Percentiles rank a stretch among this genome's conserved stretches.
phyloP scores from a whole-genome alignment of 2,329 filamentous ascomycete species.

The Dothistroma septosporum region DNA sequence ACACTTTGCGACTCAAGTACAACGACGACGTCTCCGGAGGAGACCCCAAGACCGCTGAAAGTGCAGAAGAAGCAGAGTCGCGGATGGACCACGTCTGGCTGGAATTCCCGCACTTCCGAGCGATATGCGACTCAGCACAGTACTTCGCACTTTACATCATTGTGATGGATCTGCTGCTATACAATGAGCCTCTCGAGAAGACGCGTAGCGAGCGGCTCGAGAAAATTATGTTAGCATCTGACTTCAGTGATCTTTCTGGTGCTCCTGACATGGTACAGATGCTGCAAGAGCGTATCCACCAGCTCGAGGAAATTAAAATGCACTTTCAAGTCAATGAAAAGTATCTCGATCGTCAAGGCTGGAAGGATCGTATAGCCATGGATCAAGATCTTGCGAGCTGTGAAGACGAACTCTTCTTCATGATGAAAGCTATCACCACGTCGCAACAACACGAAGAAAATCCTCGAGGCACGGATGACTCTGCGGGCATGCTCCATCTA shows the following conservation, averaged over 20 bases:
- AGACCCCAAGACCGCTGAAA: constrained; percentile 40
- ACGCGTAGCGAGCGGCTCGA: constrained; percentile 92
- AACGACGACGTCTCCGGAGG: constrained; percentile 83
- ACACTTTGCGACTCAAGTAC: constrained; percentile 92
- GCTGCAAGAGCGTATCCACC: constrained; percentile 85
- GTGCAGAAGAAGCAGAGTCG: constrained; percentile 50
- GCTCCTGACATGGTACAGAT: constrained; percentile 89
- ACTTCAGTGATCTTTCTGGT: constrained; percentile 94
- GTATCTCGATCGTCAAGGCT: constrained; percentile 80
- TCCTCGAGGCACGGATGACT: constrained; percentile 57
- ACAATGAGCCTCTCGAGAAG: constrained; percentile 94
- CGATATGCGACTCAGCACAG: constrained; percentile 94
- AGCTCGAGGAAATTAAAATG: constrained; percentile 92
- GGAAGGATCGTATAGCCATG: constrained; percentile 83
- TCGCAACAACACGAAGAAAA: constrained; percentile 84
- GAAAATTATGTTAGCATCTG: constrained; percentile 97
- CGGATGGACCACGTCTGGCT: constrained; percentile 97
- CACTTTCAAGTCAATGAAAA: constrained; percentile 92
- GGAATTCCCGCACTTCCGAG: constrained; percentile 88
- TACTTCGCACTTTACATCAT: constrained; percentile 99
- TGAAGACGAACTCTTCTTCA: constrained; percentile 97
- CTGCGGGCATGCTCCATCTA: constrained; percentile 80
- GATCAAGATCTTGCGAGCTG: constrained; percentile 84
- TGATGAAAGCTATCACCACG: constrained; percentile 99
- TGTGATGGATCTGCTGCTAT: constrained; percentile 89